Evolutionary conservation across 169 alveolate genomes (phyloP).

Genomic region (Besnoitia besnoiti): DNA sequence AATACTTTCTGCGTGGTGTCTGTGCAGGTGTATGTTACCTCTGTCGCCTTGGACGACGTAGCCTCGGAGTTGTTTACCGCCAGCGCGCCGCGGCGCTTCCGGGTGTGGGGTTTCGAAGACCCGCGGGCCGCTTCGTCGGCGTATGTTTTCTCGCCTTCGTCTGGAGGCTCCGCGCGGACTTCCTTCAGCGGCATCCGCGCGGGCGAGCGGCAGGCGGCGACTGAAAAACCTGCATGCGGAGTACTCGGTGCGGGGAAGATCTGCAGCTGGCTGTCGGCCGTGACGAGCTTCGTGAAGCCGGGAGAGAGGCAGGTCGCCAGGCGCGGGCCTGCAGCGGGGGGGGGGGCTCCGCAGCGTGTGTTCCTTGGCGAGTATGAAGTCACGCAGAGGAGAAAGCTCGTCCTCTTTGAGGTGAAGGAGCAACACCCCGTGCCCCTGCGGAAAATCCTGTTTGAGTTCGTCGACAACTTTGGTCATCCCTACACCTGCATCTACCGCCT

Average conservation of each 20-base stretch:
- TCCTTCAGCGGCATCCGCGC: background rate
- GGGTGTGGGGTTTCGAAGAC: constrained; percentile 57
- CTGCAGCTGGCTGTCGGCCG: constrained; percentile 22
- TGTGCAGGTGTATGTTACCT: constrained; percentile 40
- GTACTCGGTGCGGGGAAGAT: background rate
- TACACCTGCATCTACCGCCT: constrained; percentile 69
- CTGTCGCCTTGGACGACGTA: constrained; percentile 54
- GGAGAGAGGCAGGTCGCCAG: background rate
- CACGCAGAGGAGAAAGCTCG: constrained; percentile 24
- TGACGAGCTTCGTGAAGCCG: background rate
- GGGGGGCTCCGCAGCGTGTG: constrained; percentile 19
- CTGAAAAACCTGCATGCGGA: too few species aligned
- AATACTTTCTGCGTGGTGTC: background rate
- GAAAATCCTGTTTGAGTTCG: constrained; percentile 55
- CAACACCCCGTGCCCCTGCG: constrained; percentile 47
- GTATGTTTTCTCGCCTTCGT: too few species aligned
- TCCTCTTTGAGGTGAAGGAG: constrained; percentile 41
- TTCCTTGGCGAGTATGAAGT: constrained; percentile 52
- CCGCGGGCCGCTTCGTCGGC: background rate
- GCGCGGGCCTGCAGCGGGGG: background rate
- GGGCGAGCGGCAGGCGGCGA: background rate
- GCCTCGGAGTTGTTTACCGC: constrained; percentile 20
- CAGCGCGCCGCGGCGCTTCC: constrained; percentile 53
- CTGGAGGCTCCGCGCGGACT: too few species aligned
- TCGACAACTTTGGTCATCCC: constrained; percentile 60